phyloP scores from a whole-genome alignment of 1,284 basidiomycete species.

The Trametes pubescens region DNA sequence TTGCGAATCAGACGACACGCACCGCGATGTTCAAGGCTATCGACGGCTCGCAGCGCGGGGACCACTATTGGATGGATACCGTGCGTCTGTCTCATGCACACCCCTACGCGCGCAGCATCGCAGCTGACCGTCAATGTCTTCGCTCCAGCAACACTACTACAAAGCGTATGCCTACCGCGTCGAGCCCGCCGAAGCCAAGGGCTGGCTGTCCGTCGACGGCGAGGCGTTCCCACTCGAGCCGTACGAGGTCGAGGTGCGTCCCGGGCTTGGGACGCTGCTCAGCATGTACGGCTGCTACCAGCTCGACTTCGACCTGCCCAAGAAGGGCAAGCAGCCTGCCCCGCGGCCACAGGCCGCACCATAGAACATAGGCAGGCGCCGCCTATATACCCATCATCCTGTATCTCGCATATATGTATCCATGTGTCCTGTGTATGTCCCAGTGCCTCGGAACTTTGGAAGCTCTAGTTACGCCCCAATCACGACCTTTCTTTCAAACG shows the following conservation, averaged over 20 bases:
- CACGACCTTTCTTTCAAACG: too few species aligned
- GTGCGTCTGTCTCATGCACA: constrained; percentile 44
- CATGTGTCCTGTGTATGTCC: too few species aligned
- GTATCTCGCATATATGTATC: too few species aligned
- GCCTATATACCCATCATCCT: too few species aligned
- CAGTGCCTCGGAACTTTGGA: too few species aligned
- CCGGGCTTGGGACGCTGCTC: constrained; percentile 72
- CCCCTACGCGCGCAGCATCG: background rate
- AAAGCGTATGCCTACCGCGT: constrained; percentile 82
- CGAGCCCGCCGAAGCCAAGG: constrained; percentile 65
- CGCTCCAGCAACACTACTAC: constrained; percentile 77
- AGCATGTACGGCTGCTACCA: constrained; percentile 76
- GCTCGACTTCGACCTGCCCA: constrained; percentile 47
- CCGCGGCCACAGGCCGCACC: too few species aligned
- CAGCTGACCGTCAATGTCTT: background rate
- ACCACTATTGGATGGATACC: constrained; percentile 70
- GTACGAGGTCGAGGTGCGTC: constrained; percentile 87
- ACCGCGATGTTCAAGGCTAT: constrained; percentile 66
- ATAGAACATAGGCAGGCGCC: too few species aligned
- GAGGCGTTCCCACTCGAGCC: constrained; percentile 83
- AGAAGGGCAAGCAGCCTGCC: background rate
- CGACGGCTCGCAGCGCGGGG: constrained; percentile 74
- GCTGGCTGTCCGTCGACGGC: constrained; percentile 80
- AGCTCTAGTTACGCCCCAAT: too few species aligned
- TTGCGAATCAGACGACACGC: constrained; percentile 69